Evolutionary conservation across 768 basidiomycete species (phyloP).

Genomic region (Pleurotus citrinopileatus): DNA sequence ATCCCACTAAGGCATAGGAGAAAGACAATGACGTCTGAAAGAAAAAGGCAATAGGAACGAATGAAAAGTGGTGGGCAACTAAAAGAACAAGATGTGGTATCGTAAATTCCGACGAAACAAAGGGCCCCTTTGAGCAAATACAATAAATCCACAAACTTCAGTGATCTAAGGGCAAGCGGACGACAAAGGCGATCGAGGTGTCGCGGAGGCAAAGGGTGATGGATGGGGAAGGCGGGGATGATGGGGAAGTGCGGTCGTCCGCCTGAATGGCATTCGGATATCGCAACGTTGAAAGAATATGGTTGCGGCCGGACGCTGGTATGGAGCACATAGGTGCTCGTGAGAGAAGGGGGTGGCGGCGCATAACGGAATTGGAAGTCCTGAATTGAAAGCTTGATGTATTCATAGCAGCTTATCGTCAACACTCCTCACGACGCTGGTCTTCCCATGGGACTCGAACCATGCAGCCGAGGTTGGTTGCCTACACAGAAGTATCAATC

Average conservation of each 20-base stretch:
- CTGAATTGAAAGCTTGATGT: not conserved
- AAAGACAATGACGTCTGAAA: not conserved
- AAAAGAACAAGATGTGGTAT: not conserved
- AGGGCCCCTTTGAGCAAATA: not conserved
- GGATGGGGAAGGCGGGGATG: not conserved
- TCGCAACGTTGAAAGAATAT: slow-evolving; percentile 2
- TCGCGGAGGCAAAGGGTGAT: not conserved
- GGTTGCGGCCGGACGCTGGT: slow-evolving; percentile 4
- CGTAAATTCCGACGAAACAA: not conserved
- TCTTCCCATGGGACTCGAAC: not conserved
- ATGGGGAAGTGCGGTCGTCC: not conserved
- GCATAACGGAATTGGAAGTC: not conserved
- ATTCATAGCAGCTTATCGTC: not conserved
- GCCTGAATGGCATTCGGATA: not conserved
- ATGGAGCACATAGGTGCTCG: not conserved
- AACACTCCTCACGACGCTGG: not conserved
- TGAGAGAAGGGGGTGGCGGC: not conserved
- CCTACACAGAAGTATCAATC: not conserved
- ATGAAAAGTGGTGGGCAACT: not conserved
- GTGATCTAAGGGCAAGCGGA: not conserved
- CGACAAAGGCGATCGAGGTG: not conserved
- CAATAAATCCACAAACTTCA: not conserved
- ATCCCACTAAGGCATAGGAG: not conserved
- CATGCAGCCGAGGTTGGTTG: not conserved
- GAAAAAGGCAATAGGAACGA: not conserved